phyloP scores from a whole-genome alignment of 805 yeast species.

The Clavispora fructus region DNA sequence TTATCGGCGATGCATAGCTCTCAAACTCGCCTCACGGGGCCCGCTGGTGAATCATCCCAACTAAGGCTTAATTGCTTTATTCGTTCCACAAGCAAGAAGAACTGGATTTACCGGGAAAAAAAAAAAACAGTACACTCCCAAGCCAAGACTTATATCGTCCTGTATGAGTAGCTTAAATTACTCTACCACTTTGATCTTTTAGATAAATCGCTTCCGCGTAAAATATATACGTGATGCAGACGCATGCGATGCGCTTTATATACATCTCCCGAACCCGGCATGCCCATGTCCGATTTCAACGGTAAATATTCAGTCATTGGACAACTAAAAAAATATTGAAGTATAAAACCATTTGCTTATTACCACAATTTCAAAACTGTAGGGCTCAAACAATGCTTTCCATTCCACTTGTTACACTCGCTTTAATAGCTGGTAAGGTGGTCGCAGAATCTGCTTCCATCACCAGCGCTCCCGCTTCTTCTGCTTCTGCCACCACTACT shows the following conservation, averaged over 20 bases:
- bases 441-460: constrained; percentile 5
- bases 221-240: background rate
- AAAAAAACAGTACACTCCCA: no score
- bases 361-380: background rate
- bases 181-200: background rate
- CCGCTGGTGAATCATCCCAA: no score
- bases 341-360: background rate
- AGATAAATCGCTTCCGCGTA: background rate
- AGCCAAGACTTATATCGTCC: background rate
- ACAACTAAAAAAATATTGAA: background rate
- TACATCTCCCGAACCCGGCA: background rate
- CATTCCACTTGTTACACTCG: background rate
- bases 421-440: background rate
- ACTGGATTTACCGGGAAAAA: no score
- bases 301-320: background rate
- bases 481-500: background rate
- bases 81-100: no score
- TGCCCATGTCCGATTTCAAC: background rate
- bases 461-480: constrained; percentile 1
- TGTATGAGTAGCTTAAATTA: background rate
- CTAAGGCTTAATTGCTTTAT: no score
- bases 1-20: no score
- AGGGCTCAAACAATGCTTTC: background rate
- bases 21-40: no score
- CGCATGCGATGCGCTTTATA: background rate